Conservation (phyloP, 768 basidiomycete genomes). For the Kwoniella bestiolae region DNA sequence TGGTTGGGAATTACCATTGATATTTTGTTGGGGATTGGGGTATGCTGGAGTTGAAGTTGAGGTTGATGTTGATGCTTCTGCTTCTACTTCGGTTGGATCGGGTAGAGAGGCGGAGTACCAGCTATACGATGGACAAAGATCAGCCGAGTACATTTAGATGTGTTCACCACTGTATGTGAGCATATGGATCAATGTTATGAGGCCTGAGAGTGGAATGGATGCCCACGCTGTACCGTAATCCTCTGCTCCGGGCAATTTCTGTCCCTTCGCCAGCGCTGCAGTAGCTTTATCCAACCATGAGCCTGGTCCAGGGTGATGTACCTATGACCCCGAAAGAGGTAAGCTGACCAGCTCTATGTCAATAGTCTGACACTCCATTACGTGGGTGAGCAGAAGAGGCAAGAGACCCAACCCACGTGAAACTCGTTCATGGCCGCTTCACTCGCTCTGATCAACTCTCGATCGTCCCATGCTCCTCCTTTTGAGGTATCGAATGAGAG, state of each 20-base stretch:
- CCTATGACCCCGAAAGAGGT: constrained; percentile 13
- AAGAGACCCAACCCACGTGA: constrained; percentile 53
- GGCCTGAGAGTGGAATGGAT: not conserved
- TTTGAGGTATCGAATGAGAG: constrained; percentile 23
- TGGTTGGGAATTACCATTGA: constrained; percentile 6
- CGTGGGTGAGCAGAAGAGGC: too few relatives aligned
- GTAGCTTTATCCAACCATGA: constrained; percentile 55
- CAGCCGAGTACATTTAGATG: too few relatives aligned
- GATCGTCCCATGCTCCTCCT: constrained; percentile 53
- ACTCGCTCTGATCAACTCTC: constrained; percentile 50
- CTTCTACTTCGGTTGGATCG: constrained; percentile 3
- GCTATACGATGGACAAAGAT: too few relatives aligned
- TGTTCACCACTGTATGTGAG: too few relatives aligned
- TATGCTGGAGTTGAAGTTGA: not conserved
- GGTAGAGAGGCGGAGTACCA: constrained; percentile 31
- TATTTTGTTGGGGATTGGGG: not conserved
- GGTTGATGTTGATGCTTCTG: not conserved
- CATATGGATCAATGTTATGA: too few relatives aligned
- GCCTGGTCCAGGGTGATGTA: constrained; percentile 53
- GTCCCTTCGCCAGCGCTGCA: constrained; percentile 46
- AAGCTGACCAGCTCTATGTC: too few relatives aligned
- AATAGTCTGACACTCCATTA: too few relatives aligned
- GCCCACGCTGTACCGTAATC: constrained; percentile 40
- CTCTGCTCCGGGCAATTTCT: constrained; percentile 38
- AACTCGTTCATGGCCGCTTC: constrained; percentile 55